Evolutionary conservation across 2,329 filamentous ascomycete genomes (phyloP).

Genomic region (Penicillium sp.): DNA sequence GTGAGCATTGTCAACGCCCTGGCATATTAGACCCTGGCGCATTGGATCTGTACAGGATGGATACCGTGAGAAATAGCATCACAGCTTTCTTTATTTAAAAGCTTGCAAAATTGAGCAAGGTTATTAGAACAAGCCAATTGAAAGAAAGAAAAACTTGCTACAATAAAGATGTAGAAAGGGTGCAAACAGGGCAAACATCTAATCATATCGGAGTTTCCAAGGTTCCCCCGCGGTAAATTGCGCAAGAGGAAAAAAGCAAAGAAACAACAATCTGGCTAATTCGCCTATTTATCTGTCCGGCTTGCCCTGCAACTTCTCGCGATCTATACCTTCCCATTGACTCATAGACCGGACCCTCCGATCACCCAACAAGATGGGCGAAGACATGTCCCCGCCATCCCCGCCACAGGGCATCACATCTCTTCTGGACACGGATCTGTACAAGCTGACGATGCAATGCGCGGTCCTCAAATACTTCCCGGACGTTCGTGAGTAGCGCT

Average conservation of each 20-base stretch:
- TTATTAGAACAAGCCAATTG: not conserved
- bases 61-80: not conserved
- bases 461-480: conserved; percentile 91
- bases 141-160: not conserved
- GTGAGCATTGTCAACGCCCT: not conserved
- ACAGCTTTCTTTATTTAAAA: not conserved
- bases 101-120: not conserved
- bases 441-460: conserved; percentile 99
- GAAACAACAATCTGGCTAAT: not conserved
- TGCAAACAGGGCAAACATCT: conserved; percentile 8
- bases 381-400: conserved; percentile 38
- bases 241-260: not conserved
- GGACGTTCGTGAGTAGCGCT: conserved; percentile 50
- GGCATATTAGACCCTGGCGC: not conserved
- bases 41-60: not conserved
- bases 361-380: conserved; percentile 26
- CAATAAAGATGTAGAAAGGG: not conserved
- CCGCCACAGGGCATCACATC: conserved; percentile 71
- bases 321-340: not conserved
- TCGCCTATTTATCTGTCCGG: not conserved
- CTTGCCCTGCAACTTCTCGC: not conserved
- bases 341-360: conserved; percentile 4
- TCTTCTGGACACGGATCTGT: conserved; percentile 80
- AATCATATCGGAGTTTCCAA: conserved; percentile 3
- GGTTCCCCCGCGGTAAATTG: conserved; percentile 5